phyloP scores from a whole-genome alignment of 176 grass and related monocot species.

The Zea luxurians region DNA sequence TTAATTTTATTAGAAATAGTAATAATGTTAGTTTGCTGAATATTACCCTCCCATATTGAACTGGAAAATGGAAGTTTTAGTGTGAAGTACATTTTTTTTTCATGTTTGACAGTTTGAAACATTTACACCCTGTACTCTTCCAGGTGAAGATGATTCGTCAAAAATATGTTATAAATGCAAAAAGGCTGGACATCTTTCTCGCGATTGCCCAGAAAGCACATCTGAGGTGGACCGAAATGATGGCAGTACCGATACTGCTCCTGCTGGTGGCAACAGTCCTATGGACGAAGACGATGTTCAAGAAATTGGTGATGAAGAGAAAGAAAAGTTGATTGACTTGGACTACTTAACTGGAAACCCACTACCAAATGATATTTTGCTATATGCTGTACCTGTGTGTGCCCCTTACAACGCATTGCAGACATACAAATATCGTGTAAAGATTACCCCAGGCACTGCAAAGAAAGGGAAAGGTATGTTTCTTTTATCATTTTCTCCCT shows the following conservation, averaged over 20 bases:
- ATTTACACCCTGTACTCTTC: slow-evolving; percentile 11
- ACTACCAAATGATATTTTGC: slow-evolving; percentile 77
- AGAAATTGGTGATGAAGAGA: slow-evolving; percentile 58
- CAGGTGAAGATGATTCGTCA: slow-evolving; percentile 65
- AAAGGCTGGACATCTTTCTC: slow-evolving; percentile 85
- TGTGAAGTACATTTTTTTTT: not conserved
- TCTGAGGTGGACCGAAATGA: slow-evolving; percentile 40
- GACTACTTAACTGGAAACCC: slow-evolving; percentile 92
- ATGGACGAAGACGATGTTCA: slow-evolving; percentile 5
- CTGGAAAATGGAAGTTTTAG: slow-evolving; percentile 8
- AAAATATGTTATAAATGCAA: slow-evolving; percentile 99
- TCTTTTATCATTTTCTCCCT: not conserved
- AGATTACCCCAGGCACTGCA: slow-evolving; percentile 89
- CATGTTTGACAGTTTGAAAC: not conserved
- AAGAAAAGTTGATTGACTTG: slow-evolving; percentile 85
- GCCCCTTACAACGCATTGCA: slow-evolving; percentile 90
- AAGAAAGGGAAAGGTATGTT: slow-evolving; percentile 93
- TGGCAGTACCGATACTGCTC: not conserved
- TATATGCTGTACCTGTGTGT: slow-evolving; percentile 89
- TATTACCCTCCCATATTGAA: not conserved
- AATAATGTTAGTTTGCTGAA: slow-evolving; percentile 18
- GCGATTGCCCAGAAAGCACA: slow-evolving; percentile 79
- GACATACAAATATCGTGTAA: slow-evolving; percentile 93
- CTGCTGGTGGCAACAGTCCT: no score
- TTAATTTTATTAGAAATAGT: slow-evolving; percentile 3